Percentiles rank a stretch among this genome's conserved stretches.
phyloP scores from a whole-genome alignment of 2,329 filamentous ascomycete species.

The Kalaharituber pfeilii region DNA sequence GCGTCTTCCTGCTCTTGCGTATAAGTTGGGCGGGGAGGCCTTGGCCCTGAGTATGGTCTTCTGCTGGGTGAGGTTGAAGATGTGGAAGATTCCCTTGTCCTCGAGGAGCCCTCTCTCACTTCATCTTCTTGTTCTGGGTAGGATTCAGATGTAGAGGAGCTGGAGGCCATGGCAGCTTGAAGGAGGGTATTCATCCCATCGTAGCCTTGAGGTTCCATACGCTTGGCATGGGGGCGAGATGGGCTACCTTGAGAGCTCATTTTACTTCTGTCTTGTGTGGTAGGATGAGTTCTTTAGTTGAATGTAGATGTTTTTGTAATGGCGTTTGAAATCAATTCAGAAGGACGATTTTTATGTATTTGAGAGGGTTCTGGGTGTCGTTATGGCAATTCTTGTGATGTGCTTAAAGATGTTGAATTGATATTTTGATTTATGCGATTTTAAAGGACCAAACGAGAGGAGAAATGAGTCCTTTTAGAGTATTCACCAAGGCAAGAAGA shows the following conservation, averaged over 20 bases:
- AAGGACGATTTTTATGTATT: too few relatives aligned
- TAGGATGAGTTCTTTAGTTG: too few relatives aligned
- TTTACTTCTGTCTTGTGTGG: not conserved
- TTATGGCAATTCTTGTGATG: too few relatives aligned
- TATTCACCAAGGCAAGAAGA: too few relatives aligned
- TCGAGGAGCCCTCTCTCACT: not conserved
- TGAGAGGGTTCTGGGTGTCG: too few relatives aligned
- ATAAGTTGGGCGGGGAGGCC: constrained; percentile 13
- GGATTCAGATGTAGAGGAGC: not conserved
- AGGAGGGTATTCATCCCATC: not conserved
- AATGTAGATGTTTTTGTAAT: too few relatives aligned
- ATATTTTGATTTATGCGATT: too few relatives aligned
- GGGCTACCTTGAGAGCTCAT: not conserved
- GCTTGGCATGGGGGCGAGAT: not conserved
- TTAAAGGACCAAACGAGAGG: too few relatives aligned
- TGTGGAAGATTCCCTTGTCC: not conserved
- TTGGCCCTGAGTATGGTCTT: not conserved
- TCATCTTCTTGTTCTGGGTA: not conserved
- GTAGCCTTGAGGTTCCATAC: not conserved
- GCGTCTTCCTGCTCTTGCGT: constrained; percentile 18
- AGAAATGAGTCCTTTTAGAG: too few relatives aligned
- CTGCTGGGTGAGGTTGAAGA: not conserved
- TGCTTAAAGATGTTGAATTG: too few relatives aligned
- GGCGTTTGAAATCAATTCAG: too few relatives aligned
- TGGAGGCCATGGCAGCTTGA: not conserved